Conservation (phyloP, 2,329 filamentous ascomycete species). For the Hypoxylon rubiginosum region DNA sequence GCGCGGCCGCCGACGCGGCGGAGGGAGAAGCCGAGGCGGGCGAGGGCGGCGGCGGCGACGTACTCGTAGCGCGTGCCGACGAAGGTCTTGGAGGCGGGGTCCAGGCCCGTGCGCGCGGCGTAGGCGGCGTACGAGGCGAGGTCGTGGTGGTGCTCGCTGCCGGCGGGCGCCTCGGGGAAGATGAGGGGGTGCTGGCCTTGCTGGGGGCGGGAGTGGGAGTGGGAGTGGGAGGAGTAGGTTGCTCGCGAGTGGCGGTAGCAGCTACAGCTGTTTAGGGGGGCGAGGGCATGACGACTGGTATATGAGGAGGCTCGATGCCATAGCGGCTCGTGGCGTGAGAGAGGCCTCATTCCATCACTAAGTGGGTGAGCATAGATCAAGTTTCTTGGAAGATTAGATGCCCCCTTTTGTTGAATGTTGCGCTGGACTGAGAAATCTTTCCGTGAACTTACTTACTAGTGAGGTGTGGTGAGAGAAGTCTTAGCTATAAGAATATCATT, state of each 20-base stretch:
- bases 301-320: constrained; percentile 26
- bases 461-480: too few relatives aligned
- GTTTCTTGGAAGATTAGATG: neutral
- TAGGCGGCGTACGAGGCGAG: constrained; percentile 75
- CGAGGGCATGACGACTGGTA: neutral
- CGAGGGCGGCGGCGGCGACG: constrained; percentile 68
- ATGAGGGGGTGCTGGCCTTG: too few relatives aligned
- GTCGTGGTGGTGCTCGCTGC: constrained; percentile 71
- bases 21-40: constrained; percentile 73
- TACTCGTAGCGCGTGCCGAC: constrained; percentile 85
- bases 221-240: constrained; percentile 4
- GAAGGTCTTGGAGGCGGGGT: constrained; percentile 70
- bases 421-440: neutral
- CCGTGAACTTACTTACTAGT: too few relatives aligned
- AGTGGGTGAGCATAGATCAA: neutral
- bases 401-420: too few relatives aligned
- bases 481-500: too few relatives aligned
- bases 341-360: constrained; percentile 41
- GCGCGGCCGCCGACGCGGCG: constrained; percentile 74
- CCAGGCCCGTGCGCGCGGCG: constrained; percentile 68
- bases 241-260: constrained; percentile 10
- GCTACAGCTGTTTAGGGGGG: constrained; percentile 5
- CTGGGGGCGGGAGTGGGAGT: constrained; percentile 24
- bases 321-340: constrained; percentile 8
- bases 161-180: constrained; percentile 63